Evolutionary conservation across 345 rosid species (phyloP).

Genomic region (Pugionium dolabratum): DNA sequence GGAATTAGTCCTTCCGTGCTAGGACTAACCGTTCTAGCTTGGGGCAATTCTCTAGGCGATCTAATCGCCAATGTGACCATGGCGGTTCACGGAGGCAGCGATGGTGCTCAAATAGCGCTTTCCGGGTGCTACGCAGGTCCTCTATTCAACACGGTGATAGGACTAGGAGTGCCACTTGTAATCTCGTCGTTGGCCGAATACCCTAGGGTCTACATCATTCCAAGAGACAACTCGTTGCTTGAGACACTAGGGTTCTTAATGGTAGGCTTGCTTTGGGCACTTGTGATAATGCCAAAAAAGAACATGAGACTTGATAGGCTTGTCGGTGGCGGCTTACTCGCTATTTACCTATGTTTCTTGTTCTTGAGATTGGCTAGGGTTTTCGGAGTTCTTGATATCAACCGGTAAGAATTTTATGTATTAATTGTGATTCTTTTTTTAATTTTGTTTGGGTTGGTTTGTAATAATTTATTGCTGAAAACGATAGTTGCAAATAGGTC

Average conservation of each 20-base stretch:
- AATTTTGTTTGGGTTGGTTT: conserved; percentile 13
- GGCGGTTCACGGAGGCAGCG: conserved; percentile 65
- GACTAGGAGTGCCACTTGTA: conserved; percentile 72
- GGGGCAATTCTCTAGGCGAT: conserved; percentile 96
- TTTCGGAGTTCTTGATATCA: conserved; percentile 41
- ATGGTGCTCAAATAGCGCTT: conserved; percentile 76
- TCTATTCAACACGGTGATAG: conserved; percentile 70
- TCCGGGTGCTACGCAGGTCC: conserved; percentile 94
- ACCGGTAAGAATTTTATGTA: conserved; percentile 2
- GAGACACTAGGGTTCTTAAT: conserved; percentile 71
- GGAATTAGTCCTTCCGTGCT: conserved; percentile 70
- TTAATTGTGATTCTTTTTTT: neutral
- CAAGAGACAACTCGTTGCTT: conserved; percentile 56
- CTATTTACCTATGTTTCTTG: conserved; percentile 57
- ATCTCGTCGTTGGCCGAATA: conserved; percentile 55
- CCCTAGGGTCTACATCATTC: conserved; percentile 53
- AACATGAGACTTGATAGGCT: conserved; percentile 69
- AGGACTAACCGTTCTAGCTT: conserved; percentile 80
- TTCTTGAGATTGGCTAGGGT: conserved; percentile 52
- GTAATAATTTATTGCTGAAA: conserved; percentile 14
- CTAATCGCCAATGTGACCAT: conserved; percentile 68
- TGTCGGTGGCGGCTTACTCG: conserved; percentile 69
- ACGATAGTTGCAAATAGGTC: conserved; percentile 23
- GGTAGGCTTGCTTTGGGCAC: conserved; percentile 78
- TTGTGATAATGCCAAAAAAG: conserved; percentile 62